These are phyloP conservation scores for Teratosphaeria pseudoeucalypti DNA, from an alignment of 2,329 filamentous ascomycete species.

Conservation along the genomic window DNA sequence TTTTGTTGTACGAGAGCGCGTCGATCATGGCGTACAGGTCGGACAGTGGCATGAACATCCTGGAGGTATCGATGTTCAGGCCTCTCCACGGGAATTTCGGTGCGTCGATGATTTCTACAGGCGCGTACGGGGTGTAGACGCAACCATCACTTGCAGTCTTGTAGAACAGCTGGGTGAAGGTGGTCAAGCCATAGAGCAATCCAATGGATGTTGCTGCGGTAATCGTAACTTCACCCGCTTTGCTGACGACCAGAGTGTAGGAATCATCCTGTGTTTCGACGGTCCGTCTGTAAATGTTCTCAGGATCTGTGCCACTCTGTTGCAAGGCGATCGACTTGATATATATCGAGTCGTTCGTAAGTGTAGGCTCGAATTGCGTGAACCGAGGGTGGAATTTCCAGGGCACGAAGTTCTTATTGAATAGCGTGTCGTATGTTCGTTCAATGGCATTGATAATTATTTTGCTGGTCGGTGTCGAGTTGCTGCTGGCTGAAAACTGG, in stretches of 20 bases:
- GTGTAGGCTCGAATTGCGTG: constrained; percentile 52
- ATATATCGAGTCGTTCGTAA: constrained; percentile 30
- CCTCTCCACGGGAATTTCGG: constrained; percentile 71
- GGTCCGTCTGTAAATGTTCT: constrained; percentile 48
- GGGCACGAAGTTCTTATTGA: constrained; percentile 59
- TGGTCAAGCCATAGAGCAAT: constrained; percentile 61
- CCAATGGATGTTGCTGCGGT: constrained; percentile 57
- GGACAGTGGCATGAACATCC: constrained; percentile 58
- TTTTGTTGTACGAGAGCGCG: constrained; percentile 65
- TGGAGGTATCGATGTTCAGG: constrained; percentile 65
- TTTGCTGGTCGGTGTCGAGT: constrained; percentile 19
- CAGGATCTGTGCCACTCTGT: constrained; percentile 47
- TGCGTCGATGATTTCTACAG: constrained; percentile 59
- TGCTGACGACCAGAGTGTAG: constrained; percentile 55
- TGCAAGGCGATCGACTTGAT: constrained; percentile 53
- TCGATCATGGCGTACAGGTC: constrained; percentile 69
- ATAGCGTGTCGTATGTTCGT: constrained; percentile 53
- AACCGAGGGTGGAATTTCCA: constrained; percentile 65
- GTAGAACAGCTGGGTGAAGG: constrained; percentile 73
- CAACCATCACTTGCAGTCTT: constrained; percentile 41
- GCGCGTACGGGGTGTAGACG: constrained; percentile 60
- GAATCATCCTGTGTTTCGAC: constrained; percentile 62
- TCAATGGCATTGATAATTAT: constrained; percentile 38
- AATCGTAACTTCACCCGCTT: constrained; percentile 51
- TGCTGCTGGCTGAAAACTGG: background rate